These are phyloP conservation scores for Solanum phureja DNA, from an alignment of 257 asterid genomes.

Conservation along the genomic window DNA sequence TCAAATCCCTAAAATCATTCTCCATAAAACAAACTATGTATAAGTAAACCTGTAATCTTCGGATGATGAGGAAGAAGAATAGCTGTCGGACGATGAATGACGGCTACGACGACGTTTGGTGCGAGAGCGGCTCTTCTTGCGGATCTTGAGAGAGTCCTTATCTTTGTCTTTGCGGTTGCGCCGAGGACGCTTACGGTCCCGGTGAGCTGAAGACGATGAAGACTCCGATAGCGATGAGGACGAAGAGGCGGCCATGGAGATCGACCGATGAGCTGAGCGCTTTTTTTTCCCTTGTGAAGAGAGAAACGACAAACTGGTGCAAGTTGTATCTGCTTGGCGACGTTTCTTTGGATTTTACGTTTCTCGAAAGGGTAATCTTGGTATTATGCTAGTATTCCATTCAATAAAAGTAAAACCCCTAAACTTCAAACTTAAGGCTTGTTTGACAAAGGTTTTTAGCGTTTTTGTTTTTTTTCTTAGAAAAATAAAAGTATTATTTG, in stretches of 20 bases:
- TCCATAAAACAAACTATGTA: not conserved
- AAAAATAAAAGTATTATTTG: not conserved
- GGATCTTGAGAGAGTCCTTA: constrained; percentile 42
- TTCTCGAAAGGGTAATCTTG: not conserved
- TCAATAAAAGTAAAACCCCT: not conserved
- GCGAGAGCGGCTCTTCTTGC: constrained; percentile 56
- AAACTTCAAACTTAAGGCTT: not conserved
- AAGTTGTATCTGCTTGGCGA: not conserved
- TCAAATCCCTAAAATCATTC: not conserved
- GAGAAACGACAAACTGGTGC: not conserved
- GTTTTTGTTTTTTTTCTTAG: not conserved
- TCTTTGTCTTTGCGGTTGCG: constrained; percentile 28
- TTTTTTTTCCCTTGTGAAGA: not conserved
- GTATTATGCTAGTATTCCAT: not conserved
- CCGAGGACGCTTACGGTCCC: constrained; percentile 37
- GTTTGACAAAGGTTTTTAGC: not conserved
- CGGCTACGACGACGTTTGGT: constrained; percentile 64
- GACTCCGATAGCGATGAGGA: constrained; percentile 32
- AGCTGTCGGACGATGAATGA: constrained; percentile 54
- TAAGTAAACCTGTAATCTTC: constrained; percentile 46
- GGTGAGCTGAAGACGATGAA: constrained; percentile 14
- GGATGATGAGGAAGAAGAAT: constrained; percentile 49
- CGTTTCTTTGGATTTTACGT: not conserved
- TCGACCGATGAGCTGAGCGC: not conserved
- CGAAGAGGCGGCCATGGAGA: constrained; percentile 53